A percentile compares a stretch with the other conserved stretches of the same genome.
Evolutionary conservation across 768 basidiomycete genomes (phyloP).

Genomic region (Butyriboletus loyo): DNA sequence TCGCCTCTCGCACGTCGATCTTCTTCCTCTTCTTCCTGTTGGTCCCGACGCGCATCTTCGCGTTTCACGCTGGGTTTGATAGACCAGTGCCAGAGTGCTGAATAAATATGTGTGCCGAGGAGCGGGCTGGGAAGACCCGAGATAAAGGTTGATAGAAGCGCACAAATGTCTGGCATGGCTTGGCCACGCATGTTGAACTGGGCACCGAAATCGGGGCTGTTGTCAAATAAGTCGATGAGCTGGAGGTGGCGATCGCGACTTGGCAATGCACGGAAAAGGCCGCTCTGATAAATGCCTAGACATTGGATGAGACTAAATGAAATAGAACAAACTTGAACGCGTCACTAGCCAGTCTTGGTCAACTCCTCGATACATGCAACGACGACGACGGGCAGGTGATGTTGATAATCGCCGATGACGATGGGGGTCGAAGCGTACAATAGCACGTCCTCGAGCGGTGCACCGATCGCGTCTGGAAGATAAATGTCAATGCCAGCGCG

Average conservation of each 20-base stretch:
- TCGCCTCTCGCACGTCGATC: conserved; percentile 27
- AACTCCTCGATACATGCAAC: conserved; percentile 45
- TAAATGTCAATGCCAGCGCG: not conserved
- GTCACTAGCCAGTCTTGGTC: conserved; percentile 39
- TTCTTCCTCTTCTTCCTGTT: conserved; percentile 33
- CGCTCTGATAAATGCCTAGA: conserved; percentile 42
- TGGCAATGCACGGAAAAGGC: conserved; percentile 42
- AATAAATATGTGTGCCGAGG: conserved; percentile 39
- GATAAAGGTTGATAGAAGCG: conserved; percentile 46
- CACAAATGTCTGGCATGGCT: conserved; percentile 42
- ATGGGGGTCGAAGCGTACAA: conserved; percentile 32
- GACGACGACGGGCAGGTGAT: conserved; percentile 39
- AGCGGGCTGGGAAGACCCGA: conserved; percentile 46
- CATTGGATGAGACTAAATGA: not conserved
- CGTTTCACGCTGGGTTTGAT: conserved; percentile 41
- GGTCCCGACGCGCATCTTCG: conserved; percentile 29
- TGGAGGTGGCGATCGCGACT: conserved; percentile 38
- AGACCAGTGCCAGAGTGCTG: conserved; percentile 43
- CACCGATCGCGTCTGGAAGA: conserved; percentile 35
- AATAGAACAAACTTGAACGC: not conserved
- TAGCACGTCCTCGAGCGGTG: conserved; percentile 34
- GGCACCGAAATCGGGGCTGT: conserved; percentile 22
- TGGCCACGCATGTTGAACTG: conserved; percentile 33
- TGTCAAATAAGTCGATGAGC: conserved; percentile 39
- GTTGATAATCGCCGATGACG: conserved; percentile 35